Evolutionary conservation across 176 grass and related monocot genomes (phyloP), one percentile per base, ranked within the genome.

Genomic region (Dactylis glomerata): DNA sequence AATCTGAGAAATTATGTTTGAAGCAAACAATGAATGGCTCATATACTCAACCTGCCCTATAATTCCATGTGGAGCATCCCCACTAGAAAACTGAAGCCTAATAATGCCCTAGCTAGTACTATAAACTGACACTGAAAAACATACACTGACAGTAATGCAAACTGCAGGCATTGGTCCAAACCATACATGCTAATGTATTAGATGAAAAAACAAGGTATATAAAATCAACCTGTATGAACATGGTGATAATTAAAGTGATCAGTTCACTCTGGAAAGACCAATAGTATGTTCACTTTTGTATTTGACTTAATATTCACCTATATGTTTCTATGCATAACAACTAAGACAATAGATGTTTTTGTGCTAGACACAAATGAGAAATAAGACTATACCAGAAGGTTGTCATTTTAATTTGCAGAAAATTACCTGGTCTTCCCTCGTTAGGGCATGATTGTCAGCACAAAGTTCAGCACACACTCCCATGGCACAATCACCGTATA

Each of bases 391-490:
- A 77, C 71, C 20, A 71, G 24, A 86, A 40, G 3, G 1, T 54
- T 24, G 17, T 40, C 64, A 71, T 34, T 77, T 3, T 10, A 38
- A 41, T 38, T 77, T 77, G 52, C 38, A 62, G 22, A 5, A 85
- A 24, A 3, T 63, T 68, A 97, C 94, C 94, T 94, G 94, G 11
- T 97, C 87, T 86, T 94, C 94, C 86, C 85, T 92, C 42, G 94
- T 97, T 32, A 97, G 80, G 17, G 79, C 79, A 80, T 97, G 89
- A 82, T 93, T 90, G 62, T 94, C 91, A 89, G 94, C 92, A 87
- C 91, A 94, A 79, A 97, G 68, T 86, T 97, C 94, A n/a, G 92
- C 94, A 41, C 92, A 97, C 32, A 84, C 92, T 73, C 92, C 94
- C 94, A 97, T 94, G 32, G 82, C 92, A 84, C n/a, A 97, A 61